Percentiles rank a stretch among this genome's conserved stretches.
Conservation (phyloP, 306 rosid genomes). For the Cucurbita maxima region DNA sequence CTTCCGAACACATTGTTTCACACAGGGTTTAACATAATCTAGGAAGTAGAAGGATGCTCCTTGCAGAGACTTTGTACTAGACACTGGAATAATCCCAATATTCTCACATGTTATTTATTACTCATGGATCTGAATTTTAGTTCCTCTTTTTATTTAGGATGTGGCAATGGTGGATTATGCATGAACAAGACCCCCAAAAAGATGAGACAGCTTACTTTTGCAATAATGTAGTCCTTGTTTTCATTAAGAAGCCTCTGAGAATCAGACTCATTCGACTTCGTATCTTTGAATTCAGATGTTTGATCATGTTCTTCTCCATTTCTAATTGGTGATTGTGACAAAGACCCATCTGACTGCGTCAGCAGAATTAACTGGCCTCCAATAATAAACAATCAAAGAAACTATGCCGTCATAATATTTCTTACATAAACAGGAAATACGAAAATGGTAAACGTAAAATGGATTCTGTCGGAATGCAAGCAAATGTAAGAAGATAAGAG, state of each 20-base stretch:
- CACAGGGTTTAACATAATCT: not conserved
- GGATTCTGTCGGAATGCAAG: not conserved
- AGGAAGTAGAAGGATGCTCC: not conserved
- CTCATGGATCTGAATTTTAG: not conserved
- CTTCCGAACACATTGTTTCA: not conserved
- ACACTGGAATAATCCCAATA: not conserved
- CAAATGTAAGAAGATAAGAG: not conserved
- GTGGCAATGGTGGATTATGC: not conserved
- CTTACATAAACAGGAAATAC: constrained; percentile 1
- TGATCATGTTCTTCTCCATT: constrained; percentile 25
- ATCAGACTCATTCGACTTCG: constrained; percentile 24
- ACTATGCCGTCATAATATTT: constrained; percentile 7
- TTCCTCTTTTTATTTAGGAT: not conserved
- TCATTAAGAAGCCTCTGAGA: constrained; percentile 18
- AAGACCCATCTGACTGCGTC: constrained; percentile 33
- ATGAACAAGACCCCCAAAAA: not conserved
- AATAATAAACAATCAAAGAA: constrained; percentile 14
- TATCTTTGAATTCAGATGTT: constrained; percentile 20
- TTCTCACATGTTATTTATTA: not conserved
- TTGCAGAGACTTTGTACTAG: not conserved
- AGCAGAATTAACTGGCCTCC: constrained; percentile 49
- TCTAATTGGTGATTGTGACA: constrained; percentile 14
- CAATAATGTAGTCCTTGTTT: constrained; percentile 36
- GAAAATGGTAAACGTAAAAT: not conserved
- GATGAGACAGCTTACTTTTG: constrained; percentile 38